These are phyloP conservation scores for Penicillium coffeae DNA, from an alignment of 495 filamentous ascomycete genomes.

Conservation along the genomic window DNA sequence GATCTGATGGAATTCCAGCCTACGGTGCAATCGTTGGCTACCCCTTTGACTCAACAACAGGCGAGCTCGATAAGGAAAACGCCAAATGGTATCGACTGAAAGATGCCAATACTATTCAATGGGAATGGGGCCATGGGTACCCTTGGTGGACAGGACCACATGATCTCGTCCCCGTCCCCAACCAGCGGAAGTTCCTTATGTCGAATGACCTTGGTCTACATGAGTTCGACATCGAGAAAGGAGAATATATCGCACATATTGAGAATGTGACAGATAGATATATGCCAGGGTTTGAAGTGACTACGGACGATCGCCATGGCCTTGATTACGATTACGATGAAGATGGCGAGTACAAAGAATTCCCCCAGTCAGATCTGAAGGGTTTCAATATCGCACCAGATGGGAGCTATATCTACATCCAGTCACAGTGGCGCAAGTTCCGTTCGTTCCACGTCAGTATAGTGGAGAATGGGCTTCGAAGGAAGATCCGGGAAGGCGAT, in stretches of 20 bases:
- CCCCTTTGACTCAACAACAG: slow-evolving; percentile 19
- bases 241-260: not conserved
- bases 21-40: slow-evolving; percentile 23
- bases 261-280: slow-evolving; percentile 19
- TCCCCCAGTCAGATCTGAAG: slow-evolving; percentile 27
- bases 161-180: slow-evolving; percentile 27
- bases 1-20: slow-evolving; percentile 22
- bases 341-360: slow-evolving; percentile 18
- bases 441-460: slow-evolving; percentile 25
- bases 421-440: slow-evolving; percentile 21
- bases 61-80: slow-evolving; percentile 14
- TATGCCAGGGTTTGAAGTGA: slow-evolving; percentile 27
- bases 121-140: slow-evolving; percentile 26
- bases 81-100: slow-evolving; percentile 12
- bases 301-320: slow-evolving; percentile 23
- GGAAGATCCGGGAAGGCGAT: slow-evolving; percentile 20
- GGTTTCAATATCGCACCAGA: slow-evolving; percentile 27
- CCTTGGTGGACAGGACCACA: slow-evolving; percentile 28
- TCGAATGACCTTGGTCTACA: slow-evolving; percentile 23
- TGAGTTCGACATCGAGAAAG: slow-evolving; percentile 21
- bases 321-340: slow-evolving; percentile 12
- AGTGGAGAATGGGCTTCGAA: slow-evolving; percentile 16
- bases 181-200: slow-evolving; percentile 24
- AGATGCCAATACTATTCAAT: slow-evolving; percentile 14
- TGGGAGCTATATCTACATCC: slow-evolving; percentile 25